Conservation (phyloP, 768 basidiomycete genomes). For the Auricularia auricula-judae region DNA sequence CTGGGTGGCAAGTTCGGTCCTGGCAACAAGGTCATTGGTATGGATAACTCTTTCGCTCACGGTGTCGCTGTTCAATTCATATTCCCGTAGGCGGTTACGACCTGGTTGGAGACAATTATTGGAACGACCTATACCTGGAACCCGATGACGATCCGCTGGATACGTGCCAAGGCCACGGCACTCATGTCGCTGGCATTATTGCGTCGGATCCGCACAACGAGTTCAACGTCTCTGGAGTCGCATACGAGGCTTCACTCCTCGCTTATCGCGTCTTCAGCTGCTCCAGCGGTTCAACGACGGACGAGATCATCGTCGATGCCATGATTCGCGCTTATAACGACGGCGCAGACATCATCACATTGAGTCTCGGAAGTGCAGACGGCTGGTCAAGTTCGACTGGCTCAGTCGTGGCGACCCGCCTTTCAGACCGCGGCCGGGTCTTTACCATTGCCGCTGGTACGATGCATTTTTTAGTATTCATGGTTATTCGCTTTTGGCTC, state of each 20-base stretch:
- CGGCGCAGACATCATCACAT: conserved; percentile 49
- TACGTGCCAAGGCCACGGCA: neutral
- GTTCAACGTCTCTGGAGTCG: neutral
- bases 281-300: conserved; percentile 7
- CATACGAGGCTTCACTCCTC: conserved; percentile 19
- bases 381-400: conserved; percentile 52
- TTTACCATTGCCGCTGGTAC: conserved; percentile 48
- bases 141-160: neutral
- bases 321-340: conserved; percentile 41
- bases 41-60: too few relatives aligned
- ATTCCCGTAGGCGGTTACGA: neutral
- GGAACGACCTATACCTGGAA: neutral
- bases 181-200: conserved; percentile 7
- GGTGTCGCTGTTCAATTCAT: too few relatives aligned
- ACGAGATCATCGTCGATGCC: conserved; percentile 33
- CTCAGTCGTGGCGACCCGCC: conserved; percentile 46
- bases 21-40: neutral
- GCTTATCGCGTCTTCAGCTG: conserved; percentile 20
- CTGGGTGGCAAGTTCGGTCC: neutral
- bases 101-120: neutral
- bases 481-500: neutral
- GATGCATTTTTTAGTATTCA: neutral
- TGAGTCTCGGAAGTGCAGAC: conserved; percentile 49
- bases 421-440: conserved; percentile 45
- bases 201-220: neutral